Evolutionary conservation across 1,139 yeast genomes (phyloP).

Genomic region (Spencermartinsiella ligniputridi): DNA sequence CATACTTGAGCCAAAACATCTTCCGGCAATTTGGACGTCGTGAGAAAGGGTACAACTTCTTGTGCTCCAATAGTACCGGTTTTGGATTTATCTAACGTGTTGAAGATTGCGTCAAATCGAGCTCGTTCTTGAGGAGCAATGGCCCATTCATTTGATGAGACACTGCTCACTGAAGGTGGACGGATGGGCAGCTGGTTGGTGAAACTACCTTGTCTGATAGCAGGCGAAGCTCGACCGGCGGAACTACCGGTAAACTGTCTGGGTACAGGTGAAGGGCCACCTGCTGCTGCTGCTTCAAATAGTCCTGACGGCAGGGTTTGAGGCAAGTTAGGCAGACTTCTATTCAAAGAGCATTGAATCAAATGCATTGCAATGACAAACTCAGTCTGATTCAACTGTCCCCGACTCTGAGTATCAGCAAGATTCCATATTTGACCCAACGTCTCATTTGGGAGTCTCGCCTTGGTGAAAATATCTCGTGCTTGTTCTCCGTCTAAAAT

Average conservation of each 20-base stretch:
- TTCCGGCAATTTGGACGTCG: conserved; percentile 82
- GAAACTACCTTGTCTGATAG: conserved; percentile 3
- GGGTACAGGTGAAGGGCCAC: conserved; percentile 19
- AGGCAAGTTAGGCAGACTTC: conserved; percentile 66
- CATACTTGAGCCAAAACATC: conserved; percentile 84
- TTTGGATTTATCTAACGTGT: conserved; percentile 62
- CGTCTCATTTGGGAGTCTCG: conserved; percentile 69
- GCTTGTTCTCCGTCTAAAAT: conserved; percentile 70
- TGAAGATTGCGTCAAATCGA: conserved; percentile 77
- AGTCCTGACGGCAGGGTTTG: conserved; percentile 52
- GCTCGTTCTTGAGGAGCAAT: conserved; percentile 64
- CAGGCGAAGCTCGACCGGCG: conserved; percentile 2
- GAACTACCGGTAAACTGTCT: conserved; percentile 3
- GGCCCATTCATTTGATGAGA: conserved; percentile 56
- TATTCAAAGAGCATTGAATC: conserved; percentile 73
- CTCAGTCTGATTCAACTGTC: conserved; percentile 65
- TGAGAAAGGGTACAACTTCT: conserved; percentile 83
- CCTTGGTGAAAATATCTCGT: conserved; percentile 79
- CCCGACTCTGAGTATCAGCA: conserved; percentile 72
- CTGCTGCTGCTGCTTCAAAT: conserved; percentile 24
- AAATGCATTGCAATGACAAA: conserved; percentile 94
- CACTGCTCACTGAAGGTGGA: conserved; percentile 38
- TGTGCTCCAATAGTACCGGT: conserved; percentile 58
- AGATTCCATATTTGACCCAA: conserved; percentile 87
- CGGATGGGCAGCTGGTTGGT: conserved; percentile 29